Base-by-base conservation (phyloP, 2,329 filamentous ascomycete species). In the Colletotrichum simmondsii region DNA sequence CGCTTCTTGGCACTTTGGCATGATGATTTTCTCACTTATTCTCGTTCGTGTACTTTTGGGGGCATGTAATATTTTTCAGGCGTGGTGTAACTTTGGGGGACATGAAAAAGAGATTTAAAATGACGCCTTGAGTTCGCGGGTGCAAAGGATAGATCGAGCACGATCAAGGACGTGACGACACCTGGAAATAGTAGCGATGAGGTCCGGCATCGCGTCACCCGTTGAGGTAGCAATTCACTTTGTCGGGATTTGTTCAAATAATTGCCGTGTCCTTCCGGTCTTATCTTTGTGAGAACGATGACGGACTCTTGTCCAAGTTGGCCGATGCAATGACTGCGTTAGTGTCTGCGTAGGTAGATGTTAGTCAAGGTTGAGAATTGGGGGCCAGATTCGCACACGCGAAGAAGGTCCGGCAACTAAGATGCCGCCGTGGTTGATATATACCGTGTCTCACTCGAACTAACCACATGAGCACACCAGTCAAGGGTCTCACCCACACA, bases 81-180 rank as follows among this genome's bases (percentile, higher is more conserved):
- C 56, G 65, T 26, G 57, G n/a, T 49, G 52, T 46, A 54, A 67
- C 63, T 67, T 61, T 61, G 32, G 24, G 60, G 19, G 49, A 28
- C 5, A 22, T 16, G 26, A 28, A 19, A 28, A n/a, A 4, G n/a
- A 37, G 59, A 49, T n/a, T 8, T 7, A 68, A 58, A 54, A 66
- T 73, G 71, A 73, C 68, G 67, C n/a, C 35, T 73, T 42, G 71
- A 46, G 71, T 70, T 72, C 66, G 68, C 71, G 68, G 71, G 63
- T 65, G 71, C 71, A 73, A 54, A 53, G 71, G 71, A 70, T 52
- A 19, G 71, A 72, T 73, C 71, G 71, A 73, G 71, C 71, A 73
- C 71, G 71, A 73, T 73, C 71, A 73, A 61, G 71, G 32, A 73
- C 71, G 71, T 73, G 71, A 72, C 71, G 71, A 73, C 73, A 72